These are phyloP conservation scores for Ogataea nitratoaversa DNA, from an alignment of 805 yeast genomes.

Conservation along the genomic window DNA sequence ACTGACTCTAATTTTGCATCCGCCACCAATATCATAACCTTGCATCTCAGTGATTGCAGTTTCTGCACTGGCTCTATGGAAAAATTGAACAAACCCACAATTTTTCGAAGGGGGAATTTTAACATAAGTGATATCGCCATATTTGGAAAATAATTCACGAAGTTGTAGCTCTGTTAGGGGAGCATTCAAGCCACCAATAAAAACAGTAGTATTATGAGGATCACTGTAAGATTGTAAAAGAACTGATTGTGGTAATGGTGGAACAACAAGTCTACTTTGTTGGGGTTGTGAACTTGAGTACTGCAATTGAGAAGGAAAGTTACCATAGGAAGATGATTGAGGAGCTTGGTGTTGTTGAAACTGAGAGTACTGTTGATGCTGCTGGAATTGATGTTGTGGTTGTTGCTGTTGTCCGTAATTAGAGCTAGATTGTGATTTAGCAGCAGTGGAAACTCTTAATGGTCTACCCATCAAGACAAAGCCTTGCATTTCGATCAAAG, in stretches of 20 bases:
- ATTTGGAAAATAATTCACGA: conserved; percentile 54
- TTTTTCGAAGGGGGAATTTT: conserved; percentile 72
- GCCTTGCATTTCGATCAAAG: conserved; percentile 81
- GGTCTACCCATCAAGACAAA: conserved; percentile 65
- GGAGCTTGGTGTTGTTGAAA: conserved; percentile 8
- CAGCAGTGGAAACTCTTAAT: conserved; percentile 70
- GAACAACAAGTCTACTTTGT: conserved; percentile 14
- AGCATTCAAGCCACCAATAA: conserved; percentile 68
- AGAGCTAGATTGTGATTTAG: conserved; percentile 27
- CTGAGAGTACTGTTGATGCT: conserved; percentile 25
- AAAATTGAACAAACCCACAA: conserved; percentile 85
- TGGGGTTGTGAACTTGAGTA: conserved; percentile 13
- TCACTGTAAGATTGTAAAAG: conserved; percentile 66
- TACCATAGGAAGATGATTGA: not conserved
- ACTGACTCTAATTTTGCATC: conserved; percentile 73
- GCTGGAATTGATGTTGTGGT: conserved; percentile 16
- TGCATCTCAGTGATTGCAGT: conserved; percentile 83
- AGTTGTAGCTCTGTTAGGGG: conserved; percentile 60
- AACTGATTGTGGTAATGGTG: conserved; percentile 36
- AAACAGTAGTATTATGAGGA: conserved; percentile 70
- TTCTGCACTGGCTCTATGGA: conserved; percentile 77
- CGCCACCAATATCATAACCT: conserved; percentile 77
- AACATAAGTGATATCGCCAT: conserved; percentile 73
- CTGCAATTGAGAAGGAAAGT: conserved; percentile 6
- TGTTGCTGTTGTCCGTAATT: conserved; percentile 7